Conservation (phyloP, 352 stramenopile species). For the Pythium aphanidermatum region DNA sequence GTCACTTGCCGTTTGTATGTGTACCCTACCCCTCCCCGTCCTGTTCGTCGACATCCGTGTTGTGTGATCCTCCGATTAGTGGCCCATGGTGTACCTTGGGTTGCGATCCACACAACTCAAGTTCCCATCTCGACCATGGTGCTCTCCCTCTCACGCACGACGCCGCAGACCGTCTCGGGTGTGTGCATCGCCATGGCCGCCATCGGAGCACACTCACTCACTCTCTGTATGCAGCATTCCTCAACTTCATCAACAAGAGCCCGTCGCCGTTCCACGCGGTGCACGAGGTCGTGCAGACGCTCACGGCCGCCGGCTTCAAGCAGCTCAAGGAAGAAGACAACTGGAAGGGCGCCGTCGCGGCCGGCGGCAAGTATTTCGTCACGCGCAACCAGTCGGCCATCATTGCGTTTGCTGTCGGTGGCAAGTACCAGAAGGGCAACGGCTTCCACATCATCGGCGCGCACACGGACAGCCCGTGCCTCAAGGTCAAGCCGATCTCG, state of each 20-base stretch:
- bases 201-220: neutral
- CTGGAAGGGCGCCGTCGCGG: conserved; percentile 49
- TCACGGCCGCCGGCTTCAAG: conserved; percentile 88
- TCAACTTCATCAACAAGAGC: conserved; percentile 93
- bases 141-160: conserved; percentile 45
- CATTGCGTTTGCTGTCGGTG: conserved; percentile 92
- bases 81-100: neutral
- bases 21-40: conserved; percentile 11
- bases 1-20: conserved; percentile 15
- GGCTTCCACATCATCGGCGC: conserved; percentile 96
- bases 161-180: conserved; percentile 50
- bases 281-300: conserved; percentile 67
- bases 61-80: conserved; percentile 8
- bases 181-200: neutral
- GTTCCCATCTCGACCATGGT: conserved; percentile 18
- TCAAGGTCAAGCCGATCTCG: conserved; percentile 94
- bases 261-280: conserved; percentile 95
- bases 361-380: conserved; percentile 96
- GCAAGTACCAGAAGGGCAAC: conserved; percentile 87
- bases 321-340: conserved; percentile 86
- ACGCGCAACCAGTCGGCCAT: conserved; percentile 95
- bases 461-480: conserved; percentile 95
- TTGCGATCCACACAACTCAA: conserved; percentile 2
- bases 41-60: conserved; percentile 12
- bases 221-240: conserved; percentile 35